phyloP scores from a whole-genome alignment of 1,139 yeast genomes.

The Yamadazyma oceani region DNA sequence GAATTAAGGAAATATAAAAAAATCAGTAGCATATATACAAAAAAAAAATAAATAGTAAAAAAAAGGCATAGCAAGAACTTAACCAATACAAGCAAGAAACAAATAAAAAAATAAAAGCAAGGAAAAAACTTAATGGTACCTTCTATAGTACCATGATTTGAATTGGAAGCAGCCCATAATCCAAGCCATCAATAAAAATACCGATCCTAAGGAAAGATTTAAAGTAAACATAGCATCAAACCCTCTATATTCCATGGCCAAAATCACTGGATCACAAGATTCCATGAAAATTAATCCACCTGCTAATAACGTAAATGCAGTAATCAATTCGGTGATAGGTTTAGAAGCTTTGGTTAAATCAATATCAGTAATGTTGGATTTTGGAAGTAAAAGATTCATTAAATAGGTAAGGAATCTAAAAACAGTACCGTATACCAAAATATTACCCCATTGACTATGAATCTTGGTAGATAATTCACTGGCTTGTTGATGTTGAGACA shows the following conservation, averaged over 20 bases:
- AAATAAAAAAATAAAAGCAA: neutral
- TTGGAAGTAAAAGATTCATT: conserved; percentile 54
- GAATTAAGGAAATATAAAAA: too few species aligned
- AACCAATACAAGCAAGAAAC: neutral
- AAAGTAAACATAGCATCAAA: conserved; percentile 87
- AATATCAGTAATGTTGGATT: conserved; percentile 15
- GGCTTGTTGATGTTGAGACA: conserved; percentile 93
- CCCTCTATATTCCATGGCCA: conserved; percentile 83
- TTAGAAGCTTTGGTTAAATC: conserved; percentile 43
- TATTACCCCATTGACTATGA: conserved; percentile 89
- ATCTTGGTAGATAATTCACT: conserved; percentile 71
- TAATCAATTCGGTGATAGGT: conserved; percentile 83
- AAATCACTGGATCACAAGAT: conserved; percentile 80
- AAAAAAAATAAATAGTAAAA: neutral
- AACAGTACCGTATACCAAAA: conserved; percentile 74
- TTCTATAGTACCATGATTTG: conserved; percentile 48
- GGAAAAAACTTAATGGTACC: neutral
- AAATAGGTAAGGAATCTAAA: conserved; percentile 72
- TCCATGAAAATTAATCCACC: conserved; percentile 95
- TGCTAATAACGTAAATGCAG: conserved; percentile 72
- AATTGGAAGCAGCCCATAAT: conserved; percentile 69
- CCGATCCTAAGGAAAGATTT: conserved; percentile 77
- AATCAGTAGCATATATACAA: too few species aligned
- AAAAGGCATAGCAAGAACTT: neutral
- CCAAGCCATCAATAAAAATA: conserved; percentile 89